A percentile compares a stretch with the other conserved stretches of the same genome.
phyloP scores from a whole-genome alignment of 1,284 basidiomycete genomes.

The Ceratorhiza oryzae-sativae region DNA sequence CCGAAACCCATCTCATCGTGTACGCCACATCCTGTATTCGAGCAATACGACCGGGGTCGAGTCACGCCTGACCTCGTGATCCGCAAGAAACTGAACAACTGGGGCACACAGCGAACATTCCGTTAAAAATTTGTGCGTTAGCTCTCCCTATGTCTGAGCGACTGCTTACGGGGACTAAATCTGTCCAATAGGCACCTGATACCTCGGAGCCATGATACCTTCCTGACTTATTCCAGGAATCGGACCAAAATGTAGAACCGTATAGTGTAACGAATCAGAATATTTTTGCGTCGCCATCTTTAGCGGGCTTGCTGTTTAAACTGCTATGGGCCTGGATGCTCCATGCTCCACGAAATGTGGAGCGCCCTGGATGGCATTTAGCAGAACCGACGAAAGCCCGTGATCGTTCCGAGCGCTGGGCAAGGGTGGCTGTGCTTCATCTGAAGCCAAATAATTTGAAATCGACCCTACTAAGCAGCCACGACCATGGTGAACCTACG shows the following conservation, averaged over 20 bases:
- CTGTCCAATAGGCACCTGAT: neutral
- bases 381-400: neutral
- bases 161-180: neutral
- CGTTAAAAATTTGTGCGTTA: conserved; percentile 4
- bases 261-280: neutral
- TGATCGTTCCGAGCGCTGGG: neutral
- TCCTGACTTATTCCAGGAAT: neutral
- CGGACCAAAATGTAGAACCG: neutral
- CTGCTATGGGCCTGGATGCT: neutral
- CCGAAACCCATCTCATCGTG: neutral
- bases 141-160: neutral
- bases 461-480: conserved; percentile 1
- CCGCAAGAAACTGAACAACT: conserved; percentile 26
- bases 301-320: neutral
- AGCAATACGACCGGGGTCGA: conserved; percentile 29
- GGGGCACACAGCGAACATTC: conserved; percentile 2
- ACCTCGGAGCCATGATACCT: conserved; percentile 22
- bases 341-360: neutral
- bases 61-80: conserved; percentile 31
- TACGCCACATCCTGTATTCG: neutral
- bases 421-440: conserved; percentile 10
- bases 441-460: neutral
- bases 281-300: neutral
- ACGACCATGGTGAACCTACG: conserved; percentile 34
- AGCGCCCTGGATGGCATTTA: neutral